Conservation (phyloP, 305 asterid species). For the Fraxinus greggii region DNA sequence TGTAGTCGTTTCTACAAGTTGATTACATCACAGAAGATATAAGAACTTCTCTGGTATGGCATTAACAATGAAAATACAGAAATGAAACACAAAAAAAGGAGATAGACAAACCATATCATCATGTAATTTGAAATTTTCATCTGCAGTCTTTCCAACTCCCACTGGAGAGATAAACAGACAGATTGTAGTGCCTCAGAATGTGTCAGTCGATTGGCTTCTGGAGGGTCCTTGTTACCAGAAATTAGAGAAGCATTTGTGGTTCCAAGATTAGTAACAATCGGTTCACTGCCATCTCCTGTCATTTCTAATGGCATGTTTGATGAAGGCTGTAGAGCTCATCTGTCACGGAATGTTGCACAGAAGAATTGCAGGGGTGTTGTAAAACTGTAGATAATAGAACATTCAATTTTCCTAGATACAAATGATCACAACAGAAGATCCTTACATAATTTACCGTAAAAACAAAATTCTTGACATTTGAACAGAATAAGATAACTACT, state of each 20-base stretch:
- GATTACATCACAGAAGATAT: not conserved
- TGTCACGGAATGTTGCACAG: slow-evolving; percentile 12
- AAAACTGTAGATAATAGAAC: not conserved
- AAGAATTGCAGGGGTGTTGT: slow-evolving; percentile 1
- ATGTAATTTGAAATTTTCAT: slow-evolving; percentile 31
- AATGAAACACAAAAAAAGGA: not conserved
- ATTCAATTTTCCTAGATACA: not conserved
- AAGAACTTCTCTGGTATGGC: not conserved
- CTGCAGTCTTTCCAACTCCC: slow-evolving; percentile 44
- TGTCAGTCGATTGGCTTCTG: slow-evolving; percentile 24
- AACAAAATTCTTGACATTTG: not conserved
- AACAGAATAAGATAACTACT: not conserved
- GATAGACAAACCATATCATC: slow-evolving; percentile 45
- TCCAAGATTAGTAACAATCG: slow-evolving; percentile 12
- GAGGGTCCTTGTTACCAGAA: slow-evolving; percentile 17
- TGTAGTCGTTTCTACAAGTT: slow-evolving; percentile 41
- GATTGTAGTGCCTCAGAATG: slow-evolving; percentile 23
- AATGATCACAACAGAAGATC: not conserved
- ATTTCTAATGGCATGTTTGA: not conserved
- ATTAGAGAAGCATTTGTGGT: slow-evolving; percentile 1
- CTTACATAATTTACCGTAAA: not conserved
- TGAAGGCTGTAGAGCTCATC: slow-evolving; percentile 16
- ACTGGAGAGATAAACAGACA: slow-evolving; percentile 34
- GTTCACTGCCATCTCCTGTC: not conserved
- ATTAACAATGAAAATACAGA: slow-evolving; percentile 12